phyloP scores from a whole-genome alignment of 495 filamentous ascomycete species.

The Penicillium flavigenum region DNA sequence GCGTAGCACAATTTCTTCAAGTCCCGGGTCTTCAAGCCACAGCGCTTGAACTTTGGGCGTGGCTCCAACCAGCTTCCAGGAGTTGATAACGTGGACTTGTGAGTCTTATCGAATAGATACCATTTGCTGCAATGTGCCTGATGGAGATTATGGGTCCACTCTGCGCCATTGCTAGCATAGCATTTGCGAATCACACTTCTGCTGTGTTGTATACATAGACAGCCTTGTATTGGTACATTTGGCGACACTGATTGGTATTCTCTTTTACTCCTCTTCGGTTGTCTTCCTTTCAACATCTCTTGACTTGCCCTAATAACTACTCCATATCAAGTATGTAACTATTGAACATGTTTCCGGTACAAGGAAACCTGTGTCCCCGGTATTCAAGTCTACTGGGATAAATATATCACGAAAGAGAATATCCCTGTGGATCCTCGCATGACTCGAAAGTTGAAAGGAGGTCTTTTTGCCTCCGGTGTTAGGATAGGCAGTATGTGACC shows the following conservation, averaged over 20 bases:
- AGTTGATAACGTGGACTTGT: background rate
- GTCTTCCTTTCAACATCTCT: background rate
- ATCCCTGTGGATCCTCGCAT: background rate
- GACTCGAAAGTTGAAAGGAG: background rate
- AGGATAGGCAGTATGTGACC: background rate
- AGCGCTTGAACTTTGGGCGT: background rate
- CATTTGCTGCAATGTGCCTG: background rate
- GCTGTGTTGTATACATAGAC: background rate
- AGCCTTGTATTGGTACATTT: background rate
- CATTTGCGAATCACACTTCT: background rate
- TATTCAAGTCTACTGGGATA: background rate
- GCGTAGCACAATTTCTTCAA: background rate
- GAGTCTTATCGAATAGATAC: background rate
- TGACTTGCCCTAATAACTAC: background rate
- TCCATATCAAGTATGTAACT: background rate
- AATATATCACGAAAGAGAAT: background rate
- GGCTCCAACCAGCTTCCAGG: background rate
- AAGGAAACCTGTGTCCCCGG: background rate
- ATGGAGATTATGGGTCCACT: background rate
- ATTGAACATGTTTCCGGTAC: too few relatives aligned
- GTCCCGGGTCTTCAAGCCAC: background rate
- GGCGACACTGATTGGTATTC: background rate
- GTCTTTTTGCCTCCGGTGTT: background rate
- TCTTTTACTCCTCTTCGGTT: background rate
- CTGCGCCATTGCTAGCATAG: background rate